Conservation (phyloP, 495 filamentous ascomycete genomes). For the Bombardia bombarda region DNA sequence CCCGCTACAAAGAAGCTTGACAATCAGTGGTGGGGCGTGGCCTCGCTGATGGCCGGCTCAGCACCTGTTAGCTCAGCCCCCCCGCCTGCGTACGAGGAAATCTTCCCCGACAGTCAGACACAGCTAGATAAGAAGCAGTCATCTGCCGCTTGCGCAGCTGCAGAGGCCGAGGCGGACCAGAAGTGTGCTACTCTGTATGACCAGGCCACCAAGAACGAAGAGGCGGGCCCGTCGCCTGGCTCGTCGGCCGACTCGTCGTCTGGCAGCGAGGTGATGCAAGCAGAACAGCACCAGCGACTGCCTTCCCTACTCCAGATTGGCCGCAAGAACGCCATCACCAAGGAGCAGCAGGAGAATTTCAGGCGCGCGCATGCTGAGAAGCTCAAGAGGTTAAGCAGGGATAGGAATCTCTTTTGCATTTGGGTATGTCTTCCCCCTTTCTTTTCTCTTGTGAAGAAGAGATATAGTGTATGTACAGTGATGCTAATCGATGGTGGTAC, state of each 20-base stretch:
- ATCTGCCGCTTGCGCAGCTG: constrained; percentile 51
- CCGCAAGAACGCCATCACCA: constrained; percentile 48
- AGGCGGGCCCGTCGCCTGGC: too few relatives aligned
- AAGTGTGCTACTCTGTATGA: constrained; percentile 57
- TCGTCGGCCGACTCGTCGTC: too few relatives aligned
- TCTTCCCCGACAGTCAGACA: constrained; percentile 49
- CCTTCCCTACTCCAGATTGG: constrained; percentile 44
- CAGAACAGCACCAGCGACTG: constrained; percentile 1
- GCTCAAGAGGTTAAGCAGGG: constrained; percentile 64
- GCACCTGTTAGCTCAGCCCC: constrained; percentile 23
- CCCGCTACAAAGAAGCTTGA: constrained; percentile 43
- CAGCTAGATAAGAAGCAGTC: constrained; percentile 49
- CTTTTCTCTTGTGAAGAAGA: background rate
- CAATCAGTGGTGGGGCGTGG: constrained; percentile 63
- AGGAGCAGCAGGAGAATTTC: constrained; percentile 67
- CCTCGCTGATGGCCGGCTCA: constrained; percentile 31
- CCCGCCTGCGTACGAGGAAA: constrained; percentile 75
- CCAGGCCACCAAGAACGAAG: constrained; percentile 17
- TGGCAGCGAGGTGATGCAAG: too few relatives aligned
- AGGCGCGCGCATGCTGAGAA: constrained; percentile 63
- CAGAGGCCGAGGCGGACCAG: constrained; percentile 57
- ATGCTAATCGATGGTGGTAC: too few relatives aligned
- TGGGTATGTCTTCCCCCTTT: constrained; percentile 51
- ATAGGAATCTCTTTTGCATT: constrained; percentile 75
- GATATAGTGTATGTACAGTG: background rate